Evolutionary conservation across 306 rosid species (phyloP).

Genomic region (Citrullus amarus): DNA sequence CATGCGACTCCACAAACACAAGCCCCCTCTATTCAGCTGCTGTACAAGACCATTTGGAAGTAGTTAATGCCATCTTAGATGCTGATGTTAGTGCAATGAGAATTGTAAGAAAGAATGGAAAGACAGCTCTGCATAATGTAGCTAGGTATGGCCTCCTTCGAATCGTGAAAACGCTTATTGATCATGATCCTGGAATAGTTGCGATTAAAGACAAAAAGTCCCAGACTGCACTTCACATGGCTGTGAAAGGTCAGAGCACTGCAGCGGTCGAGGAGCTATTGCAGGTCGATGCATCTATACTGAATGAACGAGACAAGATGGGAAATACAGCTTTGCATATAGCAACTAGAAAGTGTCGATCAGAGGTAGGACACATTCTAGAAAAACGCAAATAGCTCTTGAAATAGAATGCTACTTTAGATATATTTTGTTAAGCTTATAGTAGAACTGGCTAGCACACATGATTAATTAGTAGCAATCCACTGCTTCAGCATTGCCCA

Average conservation of each 20-base stretch:
- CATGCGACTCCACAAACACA: constrained; percentile 67
- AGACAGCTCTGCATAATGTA: constrained; percentile 74
- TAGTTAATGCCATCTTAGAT: constrained; percentile 75
- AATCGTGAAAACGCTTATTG: constrained; percentile 50
- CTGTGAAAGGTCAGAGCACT: constrained; percentile 72
- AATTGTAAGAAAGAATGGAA: constrained; percentile 84
- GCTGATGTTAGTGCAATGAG: constrained; percentile 43
- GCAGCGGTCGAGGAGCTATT: constrained; percentile 63
- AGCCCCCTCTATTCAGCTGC: constrained; percentile 89
- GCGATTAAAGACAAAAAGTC: constrained; percentile 80
- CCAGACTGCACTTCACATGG: constrained; percentile 97
- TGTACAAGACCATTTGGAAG: constrained; percentile 61
- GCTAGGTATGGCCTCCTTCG: constrained; percentile 59
- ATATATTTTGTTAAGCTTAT: not conserved
- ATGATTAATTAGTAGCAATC: no score
- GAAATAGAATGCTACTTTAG: not conserved
- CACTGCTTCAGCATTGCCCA: not conserved
- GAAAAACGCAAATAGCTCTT: not conserved
- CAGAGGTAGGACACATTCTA: constrained; percentile 37
- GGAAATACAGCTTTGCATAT: constrained; percentile 85
- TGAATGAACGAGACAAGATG: constrained; percentile 87
- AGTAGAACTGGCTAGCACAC: not conserved
- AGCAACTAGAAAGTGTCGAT: constrained; percentile 85
- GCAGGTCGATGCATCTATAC: constrained; percentile 37
- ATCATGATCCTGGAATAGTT: constrained; percentile 54